Conservation (phyloP, 2,329 filamentous ascomycete genomes). For the Paramyrothecium roridum region DNA sequence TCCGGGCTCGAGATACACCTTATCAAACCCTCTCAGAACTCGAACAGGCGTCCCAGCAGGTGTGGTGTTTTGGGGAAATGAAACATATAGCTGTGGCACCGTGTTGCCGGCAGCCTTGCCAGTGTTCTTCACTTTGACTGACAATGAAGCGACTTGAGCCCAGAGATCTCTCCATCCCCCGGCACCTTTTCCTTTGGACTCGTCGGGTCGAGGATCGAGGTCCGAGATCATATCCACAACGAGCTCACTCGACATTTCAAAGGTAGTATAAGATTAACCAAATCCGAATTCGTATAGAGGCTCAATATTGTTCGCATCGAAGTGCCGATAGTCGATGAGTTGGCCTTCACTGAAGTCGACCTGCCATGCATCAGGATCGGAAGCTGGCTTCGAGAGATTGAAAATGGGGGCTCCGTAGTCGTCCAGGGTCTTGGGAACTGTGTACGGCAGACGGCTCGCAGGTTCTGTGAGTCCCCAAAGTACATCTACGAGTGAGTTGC, state of each 20-base stretch:
- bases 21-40: conserved; percentile 59
- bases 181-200: no score
- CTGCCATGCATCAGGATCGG: conserved; percentile 45
- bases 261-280: conserved; percentile 71
- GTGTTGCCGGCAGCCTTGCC: conserved; percentile 47
- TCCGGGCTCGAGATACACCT: conserved; percentile 55
- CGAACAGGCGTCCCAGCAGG: conserved; percentile 40
- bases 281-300: conserved; percentile 73
- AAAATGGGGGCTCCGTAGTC: conserved; percentile 41
- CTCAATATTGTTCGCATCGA: conserved; percentile 60
- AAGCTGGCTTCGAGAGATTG: conserved; percentile 34
- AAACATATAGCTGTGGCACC: conserved; percentile 51
- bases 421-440: conserved; percentile 46
- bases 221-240: conserved; percentile 40
- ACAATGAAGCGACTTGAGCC: conserved; percentile 44
- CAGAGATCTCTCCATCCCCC: conserved; percentile 48
- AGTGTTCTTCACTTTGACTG: conserved; percentile 62
- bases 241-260: conserved; percentile 48
- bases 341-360: conserved; percentile 69
- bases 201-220: conserved; percentile 29
- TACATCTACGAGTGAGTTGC: conserved; percentile 57
- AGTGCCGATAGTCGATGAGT: conserved; percentile 75
- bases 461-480: conserved; percentile 59
- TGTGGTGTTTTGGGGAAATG: conserved; percentile 30
- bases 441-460: conserved; percentile 58